phyloP scores from a whole-genome alignment of 1,284 basidiomycete species.

The Rhodotorula mucilaginosa region DNA sequence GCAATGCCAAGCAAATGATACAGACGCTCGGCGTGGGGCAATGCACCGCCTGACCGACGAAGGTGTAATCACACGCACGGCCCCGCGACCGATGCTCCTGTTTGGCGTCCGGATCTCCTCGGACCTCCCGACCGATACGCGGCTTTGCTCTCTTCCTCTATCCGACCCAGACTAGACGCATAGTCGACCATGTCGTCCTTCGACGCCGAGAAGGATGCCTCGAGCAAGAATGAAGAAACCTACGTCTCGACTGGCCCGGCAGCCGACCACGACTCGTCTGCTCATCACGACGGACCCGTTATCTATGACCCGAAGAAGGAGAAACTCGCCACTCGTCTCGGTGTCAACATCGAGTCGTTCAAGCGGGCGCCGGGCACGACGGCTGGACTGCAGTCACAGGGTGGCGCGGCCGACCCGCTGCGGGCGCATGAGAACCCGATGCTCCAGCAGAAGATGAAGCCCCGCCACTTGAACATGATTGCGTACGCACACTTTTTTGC shows the following conservation, averaged over 20 bases:
- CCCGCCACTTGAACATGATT: conserved; percentile 18
- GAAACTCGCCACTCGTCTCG: conserved; percentile 48
- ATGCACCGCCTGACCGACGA: neutral
- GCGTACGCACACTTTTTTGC: conserved; percentile 54
- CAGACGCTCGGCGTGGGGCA: neutral
- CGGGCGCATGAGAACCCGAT: conserved; percentile 46
- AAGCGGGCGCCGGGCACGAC: conserved; percentile 52
- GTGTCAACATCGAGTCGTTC: conserved; percentile 51
- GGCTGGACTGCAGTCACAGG: conserved; percentile 45
- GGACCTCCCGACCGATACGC: neutral
- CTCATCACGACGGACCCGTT: neutral
- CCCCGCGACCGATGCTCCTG: neutral
- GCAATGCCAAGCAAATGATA: too few relatives aligned
- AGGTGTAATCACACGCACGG: neutral
- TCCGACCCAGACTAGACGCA: neutral
- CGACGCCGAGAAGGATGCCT: conserved; percentile 18
- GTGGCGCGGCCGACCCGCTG: conserved; percentile 32
- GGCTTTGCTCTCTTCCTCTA: neutral
- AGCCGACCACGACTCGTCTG: neutral
- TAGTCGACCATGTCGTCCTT: neutral
- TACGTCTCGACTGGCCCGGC: conserved; percentile 18
- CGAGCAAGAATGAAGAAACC: conserved; percentile 8
- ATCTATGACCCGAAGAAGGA: conserved; percentile 52
- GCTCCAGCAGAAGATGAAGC: conserved; percentile 37
- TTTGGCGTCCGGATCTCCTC: neutral